Evolutionary conservation across 1,284 basidiomycete species (phyloP).

Genomic region (Cryptococcus sp.): DNA sequence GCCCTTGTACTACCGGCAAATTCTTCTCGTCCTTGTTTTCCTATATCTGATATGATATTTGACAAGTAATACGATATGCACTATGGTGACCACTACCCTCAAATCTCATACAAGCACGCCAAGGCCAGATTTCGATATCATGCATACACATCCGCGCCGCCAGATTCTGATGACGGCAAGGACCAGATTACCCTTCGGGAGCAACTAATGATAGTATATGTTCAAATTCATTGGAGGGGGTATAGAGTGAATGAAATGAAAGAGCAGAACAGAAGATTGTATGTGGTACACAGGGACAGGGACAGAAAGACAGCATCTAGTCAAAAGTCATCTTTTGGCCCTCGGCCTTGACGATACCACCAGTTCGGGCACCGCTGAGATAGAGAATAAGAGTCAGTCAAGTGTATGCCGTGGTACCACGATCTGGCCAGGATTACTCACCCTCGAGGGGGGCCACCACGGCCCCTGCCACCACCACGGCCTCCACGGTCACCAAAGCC

Average conservation of each 20-base stretch:
- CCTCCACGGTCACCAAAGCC: conserved; percentile 54
- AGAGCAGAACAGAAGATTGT: neutral
- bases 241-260: neutral
- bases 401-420: neutral
- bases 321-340: conserved; percentile 83
- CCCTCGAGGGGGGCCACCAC: conserved; percentile 46
- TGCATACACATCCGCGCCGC: too few species aligned
- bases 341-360: conserved; percentile 70
- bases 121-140: too few species aligned
- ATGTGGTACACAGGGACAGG: neutral
- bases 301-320: conserved; percentile 34
- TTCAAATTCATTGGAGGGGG: too few species aligned
- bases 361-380: conserved; percentile 60
- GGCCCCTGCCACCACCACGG: conserved; percentile 41
- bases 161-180: too few species aligned
- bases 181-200: too few species aligned
- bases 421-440: conserved; percentile 20
- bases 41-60: too few species aligned
- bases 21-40: too few species aligned
- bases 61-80: too few species aligned
- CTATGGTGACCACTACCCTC: too few species aligned
- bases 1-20: too few species aligned
- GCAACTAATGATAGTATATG: too few species aligned
- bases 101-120: too few species aligned
- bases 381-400: conserved; percentile 3